These are phyloP conservation scores for Neurospora sp. DNA, from an alignment of 495 filamentous ascomycete species.

Conservation along the genomic window DNA sequence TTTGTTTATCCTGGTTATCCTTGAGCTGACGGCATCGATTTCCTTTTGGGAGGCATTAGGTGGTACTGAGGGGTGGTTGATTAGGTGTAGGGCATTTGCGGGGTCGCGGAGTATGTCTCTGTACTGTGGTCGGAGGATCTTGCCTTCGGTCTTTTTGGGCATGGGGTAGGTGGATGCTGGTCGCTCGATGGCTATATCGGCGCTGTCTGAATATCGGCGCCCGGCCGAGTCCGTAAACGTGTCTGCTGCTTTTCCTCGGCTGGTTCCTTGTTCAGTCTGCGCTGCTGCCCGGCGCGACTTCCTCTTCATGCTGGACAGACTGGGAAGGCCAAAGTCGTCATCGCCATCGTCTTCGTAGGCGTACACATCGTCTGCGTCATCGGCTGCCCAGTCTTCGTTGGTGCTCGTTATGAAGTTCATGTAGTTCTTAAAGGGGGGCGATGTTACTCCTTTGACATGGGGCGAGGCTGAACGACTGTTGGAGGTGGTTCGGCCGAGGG, in stretches of 20 bases:
- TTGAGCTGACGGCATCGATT: conserved; percentile 72
- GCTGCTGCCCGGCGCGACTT: conserved; percentile 47
- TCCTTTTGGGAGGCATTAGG: conserved; percentile 72
- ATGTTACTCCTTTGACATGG: conserved; percentile 41
- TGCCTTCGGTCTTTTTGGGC: conserved; percentile 78
- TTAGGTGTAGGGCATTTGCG: conserved; percentile 89
- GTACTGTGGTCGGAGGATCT: conserved; percentile 93
- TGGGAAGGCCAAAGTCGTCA: conserved; percentile 90
- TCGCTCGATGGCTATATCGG: conserved; percentile 84
- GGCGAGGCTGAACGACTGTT: conserved; percentile 36
- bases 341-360: conserved; percentile 66
- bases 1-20: conserved; percentile 93
- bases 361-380: conserved; percentile 59
- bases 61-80: conserved; percentile 71
- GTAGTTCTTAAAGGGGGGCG: conserved; percentile 61
- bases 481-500: conserved; percentile 22
- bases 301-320: conserved; percentile 75
- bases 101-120: conserved; percentile 94
- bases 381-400: conserved; percentile 63
- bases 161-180: conserved; percentile 81
- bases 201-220: conserved; percentile 57
- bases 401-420: conserved; percentile 65
- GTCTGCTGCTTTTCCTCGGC: neutral
- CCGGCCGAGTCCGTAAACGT: conserved; percentile 13
- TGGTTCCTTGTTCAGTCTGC: conserved; percentile 17